Evolutionary conservation across 495 filamentous ascomycete species (phyloP), one percentile per base, ranked within the genome.

Genomic region (Hypoxylon crocopeplum): DNA sequence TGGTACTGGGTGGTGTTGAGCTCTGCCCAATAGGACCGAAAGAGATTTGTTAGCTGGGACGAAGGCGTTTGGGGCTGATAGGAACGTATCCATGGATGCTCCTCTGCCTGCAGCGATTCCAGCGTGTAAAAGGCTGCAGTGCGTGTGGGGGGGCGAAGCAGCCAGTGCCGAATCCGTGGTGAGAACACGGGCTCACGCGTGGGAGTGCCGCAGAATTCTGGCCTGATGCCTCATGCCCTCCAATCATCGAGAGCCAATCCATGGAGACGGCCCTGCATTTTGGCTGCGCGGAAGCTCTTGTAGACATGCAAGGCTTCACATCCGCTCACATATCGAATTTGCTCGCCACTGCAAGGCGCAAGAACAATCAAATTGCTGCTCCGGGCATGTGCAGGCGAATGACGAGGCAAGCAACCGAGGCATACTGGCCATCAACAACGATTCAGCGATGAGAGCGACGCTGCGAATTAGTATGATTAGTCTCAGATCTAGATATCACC

Each of bases 321-420:
- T 40, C 49, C 25, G 50, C 61, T 64, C 61, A 55, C 50, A 55
- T 64, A 48, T 64, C 60, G 47, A 16, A 40, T 55, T 54, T 27
- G 44, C 24, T 20, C 48, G 48, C 44, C 29, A 53, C 44, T 54
- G 37, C 32, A 41, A 40, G 45, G 45, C 39, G 19, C 34, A 40
- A 16, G 40, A 52, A 53, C 48, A 27, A 47, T 52, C 52, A 21
- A 48, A 56, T 66, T 66, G 56, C 62, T 66, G 46, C 62, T 61
- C 50, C 62, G 16, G 56, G 62, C 29, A 66, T 66, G 62, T 60
- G 51, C 47, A 66, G 52, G 56, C 62, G 62, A 61, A 36, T 30
- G 1, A 19, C 37, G 39, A 56, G 12, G 52, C 46, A 37, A 32
- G 32, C 37, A 42, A 7, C 16, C 38, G 45, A 50, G 32, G 21